Evolutionary conservation across 1,139 yeast genomes (phyloP).

Genomic region (Sugiyamaella novakii): DNA sequence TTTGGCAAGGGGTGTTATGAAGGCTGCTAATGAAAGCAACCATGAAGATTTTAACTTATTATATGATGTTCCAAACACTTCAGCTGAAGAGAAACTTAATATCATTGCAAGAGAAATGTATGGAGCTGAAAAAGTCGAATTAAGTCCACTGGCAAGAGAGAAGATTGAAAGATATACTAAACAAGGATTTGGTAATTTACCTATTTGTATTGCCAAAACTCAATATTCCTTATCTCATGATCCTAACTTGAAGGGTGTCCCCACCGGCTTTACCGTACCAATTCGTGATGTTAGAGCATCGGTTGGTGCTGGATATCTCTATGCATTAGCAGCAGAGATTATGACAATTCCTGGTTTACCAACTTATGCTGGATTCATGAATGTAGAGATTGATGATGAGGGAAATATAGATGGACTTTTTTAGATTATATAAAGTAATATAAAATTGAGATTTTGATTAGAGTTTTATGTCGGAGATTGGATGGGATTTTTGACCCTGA

Average conservation of each 20-base stretch:
- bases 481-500: too few relatives aligned
- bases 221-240: conserved; percentile 96
- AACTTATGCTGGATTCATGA: conserved; percentile 95
- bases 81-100: conserved; percentile 81
- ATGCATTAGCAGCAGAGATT: conserved; percentile 95
- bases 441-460: too few relatives aligned
- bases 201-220: conserved; percentile 96
- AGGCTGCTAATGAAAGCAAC: conserved; percentile 56
- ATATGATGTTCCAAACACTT: conserved; percentile 64
- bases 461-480: too few relatives aligned
- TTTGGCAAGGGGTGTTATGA: conserved; percentile 82
- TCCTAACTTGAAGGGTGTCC: conserved; percentile 91
- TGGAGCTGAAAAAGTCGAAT: conserved; percentile 89
- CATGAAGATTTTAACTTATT: conserved; percentile 64
- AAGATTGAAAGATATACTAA: conserved; percentile 81
- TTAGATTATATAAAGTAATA: conserved; percentile 46
- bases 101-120: conserved; percentile 89
- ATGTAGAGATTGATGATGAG: conserved; percentile 88
- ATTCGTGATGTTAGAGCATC: conserved; percentile 92
- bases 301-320: conserved; percentile 95
- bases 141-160: conserved; percentile 78
- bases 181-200: conserved; percentile 91
- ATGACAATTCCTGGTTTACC: conserved; percentile 98
- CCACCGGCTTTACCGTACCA: conserved; percentile 91
- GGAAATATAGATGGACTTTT: conserved; percentile 96